phyloP scores from a whole-genome alignment of 108 stramenopile species.

The Licmophora abbreviata region DNA sequence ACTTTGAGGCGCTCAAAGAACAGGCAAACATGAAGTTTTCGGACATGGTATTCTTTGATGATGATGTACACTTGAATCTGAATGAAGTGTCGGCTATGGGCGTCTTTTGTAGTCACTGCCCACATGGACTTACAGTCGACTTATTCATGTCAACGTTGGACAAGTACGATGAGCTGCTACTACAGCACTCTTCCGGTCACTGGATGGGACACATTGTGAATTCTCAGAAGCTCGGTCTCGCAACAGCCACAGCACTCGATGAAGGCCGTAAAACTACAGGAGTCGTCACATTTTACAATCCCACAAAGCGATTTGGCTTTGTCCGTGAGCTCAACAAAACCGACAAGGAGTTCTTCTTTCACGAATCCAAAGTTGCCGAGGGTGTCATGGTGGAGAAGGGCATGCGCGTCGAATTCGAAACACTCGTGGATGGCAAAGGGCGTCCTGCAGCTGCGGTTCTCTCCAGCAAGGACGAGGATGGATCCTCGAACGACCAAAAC shows the following conservation, averaged over 20 bases:
- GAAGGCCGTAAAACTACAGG: constrained; percentile 2
- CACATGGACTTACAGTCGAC: constrained; percentile 1
- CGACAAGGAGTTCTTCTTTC: constrained; percentile 11
- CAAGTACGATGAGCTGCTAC: constrained; percentile 17
- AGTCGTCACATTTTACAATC: constrained; percentile 12
- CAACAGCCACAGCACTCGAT: background rate
- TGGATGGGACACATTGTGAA: constrained; percentile 19
- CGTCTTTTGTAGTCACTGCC: constrained; percentile 52
- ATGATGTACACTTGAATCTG: constrained; percentile 61
- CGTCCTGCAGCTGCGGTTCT: constrained; percentile 10
- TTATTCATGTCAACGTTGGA: constrained; percentile 17
- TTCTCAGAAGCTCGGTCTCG: background rate
- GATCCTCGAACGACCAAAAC: background rate
- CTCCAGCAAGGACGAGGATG: background rate
- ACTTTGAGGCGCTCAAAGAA: constrained; percentile 50
- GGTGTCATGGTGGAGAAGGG: constrained; percentile 7
- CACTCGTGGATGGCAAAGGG: constrained; percentile 3
- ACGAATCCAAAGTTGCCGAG: constrained; percentile 15
- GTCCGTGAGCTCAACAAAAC: constrained; percentile 1
- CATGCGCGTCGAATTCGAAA: constrained; percentile 5
- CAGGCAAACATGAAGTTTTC: constrained; percentile 54
- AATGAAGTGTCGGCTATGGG: constrained; percentile 19
- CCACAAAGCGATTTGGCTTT: constrained; percentile 13
- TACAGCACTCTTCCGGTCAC: constrained; percentile 9
- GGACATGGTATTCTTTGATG: constrained; percentile 86